Conservation (phyloP, 1,284 basidiomycete species). For the Austropuccinia psidii region DNA sequence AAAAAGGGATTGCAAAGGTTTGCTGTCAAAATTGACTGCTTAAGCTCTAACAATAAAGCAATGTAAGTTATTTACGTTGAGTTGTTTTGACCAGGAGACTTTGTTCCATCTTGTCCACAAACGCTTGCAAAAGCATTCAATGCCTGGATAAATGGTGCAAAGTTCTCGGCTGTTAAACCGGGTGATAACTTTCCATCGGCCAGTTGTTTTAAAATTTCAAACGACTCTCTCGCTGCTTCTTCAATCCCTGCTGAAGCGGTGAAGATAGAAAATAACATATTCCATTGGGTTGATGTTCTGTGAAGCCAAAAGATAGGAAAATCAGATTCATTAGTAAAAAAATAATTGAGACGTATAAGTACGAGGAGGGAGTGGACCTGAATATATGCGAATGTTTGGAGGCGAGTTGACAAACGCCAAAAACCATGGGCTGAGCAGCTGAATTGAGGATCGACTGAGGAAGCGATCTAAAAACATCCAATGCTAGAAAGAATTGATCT, state of each 20-base stretch:
- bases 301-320: background rate
- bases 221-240: slow-evolving; percentile 76
- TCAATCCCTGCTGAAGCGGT: slow-evolving; percentile 74
- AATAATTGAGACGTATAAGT: background rate
- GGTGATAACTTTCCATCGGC: slow-evolving; percentile 57
- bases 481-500: slow-evolving; percentile 86
- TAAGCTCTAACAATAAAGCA: no score
- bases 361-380: slow-evolving; percentile 50
- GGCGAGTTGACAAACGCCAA: slow-evolving; percentile 70
- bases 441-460: slow-evolving; percentile 68
- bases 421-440: slow-evolving; percentile 81
- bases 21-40: slow-evolving; percentile 23
- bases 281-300: slow-evolving; percentile 91
- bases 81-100: background rate
- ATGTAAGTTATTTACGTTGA: slow-evolving; percentile 21
- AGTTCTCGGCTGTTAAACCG: slow-evolving; percentile 68
- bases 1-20: background rate
- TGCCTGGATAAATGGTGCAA: slow-evolving; percentile 67
- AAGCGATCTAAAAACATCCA: slow-evolving; percentile 77
- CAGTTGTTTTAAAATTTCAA: slow-evolving; percentile 64
- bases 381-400: slow-evolving; percentile 66
- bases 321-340: background rate
- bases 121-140: slow-evolving; percentile 78
- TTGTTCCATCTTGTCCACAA: slow-evolving; percentile 28
- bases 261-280: slow-evolving; percentile 80